Base-by-base conservation (phyloP, 768 basidiomycete genomes). In the Cyclocybe aegerita region DNA sequence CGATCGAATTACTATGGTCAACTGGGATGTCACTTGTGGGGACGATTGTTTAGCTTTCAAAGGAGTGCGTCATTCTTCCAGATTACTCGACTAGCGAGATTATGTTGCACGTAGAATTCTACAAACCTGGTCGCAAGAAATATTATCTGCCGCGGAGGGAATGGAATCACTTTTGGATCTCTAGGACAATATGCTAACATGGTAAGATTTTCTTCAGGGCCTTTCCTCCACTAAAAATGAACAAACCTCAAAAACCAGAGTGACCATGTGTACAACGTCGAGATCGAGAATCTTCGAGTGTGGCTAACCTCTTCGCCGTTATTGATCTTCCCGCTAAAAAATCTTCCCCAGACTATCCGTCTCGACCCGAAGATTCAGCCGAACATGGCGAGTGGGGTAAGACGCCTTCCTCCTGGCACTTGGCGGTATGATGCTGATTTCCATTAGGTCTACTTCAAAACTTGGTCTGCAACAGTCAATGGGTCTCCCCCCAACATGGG, bases 11-110 rank as follows among this genome's bases (percentile, higher is more conserved):
- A 63, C 73, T 2, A 57, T 85, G 50, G 53, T 75, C 34, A 80
- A 83, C 58, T 83, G 76, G 77, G 81, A 83, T 63, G 70, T 83
- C 12, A 83, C 81, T n/a, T 79, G 75, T 47, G 81, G 82, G 12
- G 83, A 83, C 57, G 82, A 83, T 55, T 84, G 82, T 50, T 63
- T 83, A n/a, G 81, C 80, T 7, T 79, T 83, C 67, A 82, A 84
- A 67, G 81, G 81, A 6, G 80, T 82, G 57, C 23, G 78, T 63
- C 46, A 30, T 46, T 29, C 10, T 17, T n/a, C 43, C 12, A 16
- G 37, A 34, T 8, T 7, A 7, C 37, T 10, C 14, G 9, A 31
- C n/a, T n/a, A 7, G 15, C 5, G 4, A 31, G 29, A 15, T 46
- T 41, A 23, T 53, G 46, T 7, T 32, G 8, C 12, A n/a, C 32